Base-by-base conservation (phyloP, 257 asterid genomes). In the Linaria vulgaris region DNA sequence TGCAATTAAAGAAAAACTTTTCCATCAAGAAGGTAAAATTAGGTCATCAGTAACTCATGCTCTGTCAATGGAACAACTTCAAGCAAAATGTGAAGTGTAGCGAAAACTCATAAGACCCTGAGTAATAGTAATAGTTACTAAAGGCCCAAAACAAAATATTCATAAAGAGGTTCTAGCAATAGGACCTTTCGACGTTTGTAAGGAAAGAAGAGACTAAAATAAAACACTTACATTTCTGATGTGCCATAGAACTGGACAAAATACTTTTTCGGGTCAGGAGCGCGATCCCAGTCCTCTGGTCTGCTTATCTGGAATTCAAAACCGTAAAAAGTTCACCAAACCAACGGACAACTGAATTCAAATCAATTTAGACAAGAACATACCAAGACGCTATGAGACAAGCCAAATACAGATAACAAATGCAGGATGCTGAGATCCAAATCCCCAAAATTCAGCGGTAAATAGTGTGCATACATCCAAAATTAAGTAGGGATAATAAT, bases 161-260 rank as follows among this genome's bases (percentile, higher is more conserved):
- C 6, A 27, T 3, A 27, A 27, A 27, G 34, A 27, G n/a, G 34
- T 27, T 27, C 34, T 27, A 27, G 34, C n/a, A n/a, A n/a, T n/a
- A n/a, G n/a, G n/a, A n/a, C n/a, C 34, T 27, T 56, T 56, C 31
- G 37, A 12, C 41, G 31, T 56, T 2, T 34, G 48, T 16, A 56
- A 12, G 21, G 21, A 31, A 15, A 57, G 25, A 45, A 34, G 38
- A 19, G 12, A 12, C 3, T 0, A 19, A 3, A 57, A 2, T 24
- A 34, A 34, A 34, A 57, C 20, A 6, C 96, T 83, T 82, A 87
- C 97, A 90, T 87, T 72, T 90, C 97, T 72, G 55, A 45, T 68
- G 97, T 90, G 54, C 97, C 97, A 77, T 67, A 90, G 84, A 90
- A 87, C 62, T 87, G 85, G 53, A 90, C 97, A 46, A 90, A 90